A percentile compares a stretch with the other conserved stretches of the same genome.
These are phyloP conservation scores for Mortierella claussenii DNA, from an alignment of 192 early-diverging fungal genomes.

Conservation along the genomic window DNA sequence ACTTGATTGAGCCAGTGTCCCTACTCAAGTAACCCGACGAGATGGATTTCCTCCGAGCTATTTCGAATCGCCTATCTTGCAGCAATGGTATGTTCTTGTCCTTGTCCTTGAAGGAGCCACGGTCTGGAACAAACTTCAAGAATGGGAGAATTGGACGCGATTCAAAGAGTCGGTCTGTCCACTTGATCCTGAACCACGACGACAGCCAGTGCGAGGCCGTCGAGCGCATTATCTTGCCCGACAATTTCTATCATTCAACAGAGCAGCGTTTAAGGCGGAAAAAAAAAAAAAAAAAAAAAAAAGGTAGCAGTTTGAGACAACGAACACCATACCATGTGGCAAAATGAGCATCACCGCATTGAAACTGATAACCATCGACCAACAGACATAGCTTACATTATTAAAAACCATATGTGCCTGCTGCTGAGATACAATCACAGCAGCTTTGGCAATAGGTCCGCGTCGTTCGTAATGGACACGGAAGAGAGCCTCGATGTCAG, in stretches of 20 bases:
- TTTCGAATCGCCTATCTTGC: conserved; percentile 33
- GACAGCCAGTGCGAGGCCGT: conserved; percentile 26
- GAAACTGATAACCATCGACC: no score
- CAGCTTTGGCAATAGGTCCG: conserved; percentile 21
- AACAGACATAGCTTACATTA: conserved; percentile 21
- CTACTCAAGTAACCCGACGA: conserved; percentile 28
- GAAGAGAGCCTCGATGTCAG: conserved; percentile 43
- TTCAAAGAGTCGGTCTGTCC: conserved; percentile 28
- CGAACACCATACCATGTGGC: no score
- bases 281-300: not conserved
- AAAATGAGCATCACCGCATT: no score
- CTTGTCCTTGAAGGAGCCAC: conserved; percentile 11
- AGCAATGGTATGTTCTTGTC: conserved; percentile 20
- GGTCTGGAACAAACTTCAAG: conserved; percentile 23
- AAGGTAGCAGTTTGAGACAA: no score
- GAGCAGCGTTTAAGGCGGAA: not conserved
- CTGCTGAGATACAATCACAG: conserved; percentile 21
- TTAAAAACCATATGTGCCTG: conserved; percentile 37
- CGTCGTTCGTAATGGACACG: conserved; percentile 35
- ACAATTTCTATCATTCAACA: conserved; percentile 27
- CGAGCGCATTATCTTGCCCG: conserved; percentile 38
- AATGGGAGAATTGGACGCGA: conserved; percentile 26
- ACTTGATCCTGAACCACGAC: conserved; percentile 11
- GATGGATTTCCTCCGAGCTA: conserved; percentile 32
- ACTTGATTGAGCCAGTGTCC: not conserved